These are phyloP conservation scores for Colletotrichum sp. DNA, from an alignment of 2,329 filamentous ascomycete species.

Conservation along the genomic window DNA sequence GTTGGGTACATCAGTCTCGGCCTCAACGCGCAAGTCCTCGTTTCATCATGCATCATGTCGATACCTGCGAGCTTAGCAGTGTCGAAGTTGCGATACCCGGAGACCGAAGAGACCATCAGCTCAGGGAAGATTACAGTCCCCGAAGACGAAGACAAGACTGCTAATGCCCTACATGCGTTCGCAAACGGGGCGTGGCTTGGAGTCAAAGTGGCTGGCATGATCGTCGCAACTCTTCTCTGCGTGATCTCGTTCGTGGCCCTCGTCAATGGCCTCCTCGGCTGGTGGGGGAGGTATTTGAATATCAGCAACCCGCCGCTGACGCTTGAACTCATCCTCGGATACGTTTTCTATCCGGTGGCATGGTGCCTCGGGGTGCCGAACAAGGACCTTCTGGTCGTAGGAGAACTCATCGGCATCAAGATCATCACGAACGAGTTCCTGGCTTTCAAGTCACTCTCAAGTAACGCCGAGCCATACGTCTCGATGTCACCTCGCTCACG, in stretches of 20 bases:
- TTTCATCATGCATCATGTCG: conserved; percentile 80
- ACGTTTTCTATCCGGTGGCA: conserved; percentile 73
- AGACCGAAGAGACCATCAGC: conserved; percentile 75
- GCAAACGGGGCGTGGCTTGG: conserved; percentile 78
- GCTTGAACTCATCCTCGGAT: conserved; percentile 72
- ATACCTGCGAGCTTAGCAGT: conserved; percentile 77
- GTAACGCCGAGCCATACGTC: conserved; percentile 7
- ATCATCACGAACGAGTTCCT: conserved; percentile 14
- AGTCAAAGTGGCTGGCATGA: conserved; percentile 79
- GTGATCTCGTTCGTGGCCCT: conserved; percentile 74
- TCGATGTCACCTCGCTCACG: conserved; percentile 14
- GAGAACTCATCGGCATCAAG: conserved; percentile 15
- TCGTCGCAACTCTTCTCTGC: conserved; percentile 72
- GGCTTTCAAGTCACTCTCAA: conserved; percentile 11
- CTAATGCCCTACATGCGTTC: conserved; percentile 75
- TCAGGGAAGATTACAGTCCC: conserved; percentile 72
- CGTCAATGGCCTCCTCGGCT: conserved; percentile 71
- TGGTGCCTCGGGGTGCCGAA: conserved; percentile 70
- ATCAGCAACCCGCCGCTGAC: conserved; percentile 63
- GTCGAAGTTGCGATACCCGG: conserved; percentile 75
- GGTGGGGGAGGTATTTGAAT: conserved; percentile 75
- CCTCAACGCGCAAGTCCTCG: conserved; percentile 71
- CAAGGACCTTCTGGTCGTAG: conserved; percentile 4
- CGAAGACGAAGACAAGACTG: conserved; percentile 66
- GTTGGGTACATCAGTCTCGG: conserved; percentile 75